These are phyloP conservation scores for Epipyxis sp. DNA, from an alignment of 108 stramenopile species.

Conservation along the genomic window DNA sequence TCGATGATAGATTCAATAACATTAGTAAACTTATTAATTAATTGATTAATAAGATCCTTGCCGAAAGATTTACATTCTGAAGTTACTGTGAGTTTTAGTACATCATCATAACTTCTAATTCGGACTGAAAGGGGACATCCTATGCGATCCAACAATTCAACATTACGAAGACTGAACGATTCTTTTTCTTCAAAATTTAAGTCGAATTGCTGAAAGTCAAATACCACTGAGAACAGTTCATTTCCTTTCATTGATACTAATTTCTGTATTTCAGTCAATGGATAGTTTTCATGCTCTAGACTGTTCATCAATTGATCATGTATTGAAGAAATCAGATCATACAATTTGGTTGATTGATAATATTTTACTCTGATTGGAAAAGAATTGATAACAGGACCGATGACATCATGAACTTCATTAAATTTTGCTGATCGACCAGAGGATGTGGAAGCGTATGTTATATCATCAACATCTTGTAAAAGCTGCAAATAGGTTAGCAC, in stretches of 20 bases:
- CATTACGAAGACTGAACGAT: neutral
- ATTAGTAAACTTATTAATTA: neutral
- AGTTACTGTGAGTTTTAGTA: neutral
- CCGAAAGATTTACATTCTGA: neutral
- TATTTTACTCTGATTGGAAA: too few relatives aligned
- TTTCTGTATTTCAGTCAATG: too few relatives aligned
- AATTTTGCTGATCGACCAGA: neutral
- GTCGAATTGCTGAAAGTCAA: slow-evolving; percentile 7
- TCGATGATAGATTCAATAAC: too few relatives aligned
- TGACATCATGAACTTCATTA: neutral
- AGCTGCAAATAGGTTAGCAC: too few relatives aligned
- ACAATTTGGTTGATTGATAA: too few relatives aligned
- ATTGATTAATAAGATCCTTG: neutral
- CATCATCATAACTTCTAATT: neutral
- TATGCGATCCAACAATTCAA: slow-evolving; percentile 15
- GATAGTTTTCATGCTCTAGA: too few relatives aligned
- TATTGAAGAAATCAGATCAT: too few relatives aligned
- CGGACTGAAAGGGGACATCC: slow-evolving; percentile 22
- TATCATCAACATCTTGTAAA: too few relatives aligned
- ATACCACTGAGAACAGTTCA: slow-evolving; percentile 10
- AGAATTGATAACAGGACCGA: neutral
- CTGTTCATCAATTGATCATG: too few relatives aligned
- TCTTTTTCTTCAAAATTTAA: neutral
- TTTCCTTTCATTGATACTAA: too few relatives aligned
- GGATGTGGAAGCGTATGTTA: neutral